phyloP scores from a whole-genome alignment of 768 basidiomycete genomes.

The Dentipellis fragilis region DNA sequence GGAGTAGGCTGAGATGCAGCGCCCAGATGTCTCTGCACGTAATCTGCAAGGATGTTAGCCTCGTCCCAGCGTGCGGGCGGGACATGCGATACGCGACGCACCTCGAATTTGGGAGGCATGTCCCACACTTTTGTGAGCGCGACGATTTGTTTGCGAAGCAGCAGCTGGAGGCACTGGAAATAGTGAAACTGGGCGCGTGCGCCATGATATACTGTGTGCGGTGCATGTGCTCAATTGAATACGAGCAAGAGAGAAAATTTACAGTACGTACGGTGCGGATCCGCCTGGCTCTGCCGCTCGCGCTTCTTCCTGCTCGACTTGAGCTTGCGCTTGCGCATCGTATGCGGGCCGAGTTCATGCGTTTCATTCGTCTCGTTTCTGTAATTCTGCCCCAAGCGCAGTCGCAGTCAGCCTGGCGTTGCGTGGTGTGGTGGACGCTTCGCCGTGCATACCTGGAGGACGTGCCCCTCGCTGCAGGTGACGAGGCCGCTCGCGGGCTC shows the following conservation, averaged over 20 bases:
- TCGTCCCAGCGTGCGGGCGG: neutral
- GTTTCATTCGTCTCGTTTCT: slow-evolving; percentile 69
- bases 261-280: slow-evolving; percentile 48
- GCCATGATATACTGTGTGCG: slow-evolving; percentile 68
- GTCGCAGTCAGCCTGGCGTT: neutral
- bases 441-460: slow-evolving; percentile 54
- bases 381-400: slow-evolving; percentile 47
- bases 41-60: slow-evolving; percentile 29
- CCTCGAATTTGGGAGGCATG: slow-evolving; percentile 78
- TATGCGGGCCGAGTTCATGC: slow-evolving; percentile 52
- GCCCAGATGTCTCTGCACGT: slow-evolving; percentile 79
- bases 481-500: slow-evolving; percentile 73
- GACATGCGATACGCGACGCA: slow-evolving; percentile 22
- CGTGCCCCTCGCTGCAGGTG: slow-evolving; percentile 85
- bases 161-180: slow-evolving; percentile 75
- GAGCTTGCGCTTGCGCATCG: slow-evolving; percentile 53
- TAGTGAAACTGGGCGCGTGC: slow-evolving; percentile 68
- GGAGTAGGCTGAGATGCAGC: slow-evolving; percentile 54
- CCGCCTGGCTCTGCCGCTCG: slow-evolving; percentile 36
- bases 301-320: slow-evolving; percentile 49
- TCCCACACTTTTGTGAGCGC: slow-evolving; percentile 53
- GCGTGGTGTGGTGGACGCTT: neutral
- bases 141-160: slow-evolving; percentile 68
- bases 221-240: neutral
- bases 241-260: neutral